A percentile compares a stretch with the other conserved stretches of the same genome.
Conservation (phyloP, 1,284 basidiomycete species). For the Quambalaria eucalypti region DNA sequence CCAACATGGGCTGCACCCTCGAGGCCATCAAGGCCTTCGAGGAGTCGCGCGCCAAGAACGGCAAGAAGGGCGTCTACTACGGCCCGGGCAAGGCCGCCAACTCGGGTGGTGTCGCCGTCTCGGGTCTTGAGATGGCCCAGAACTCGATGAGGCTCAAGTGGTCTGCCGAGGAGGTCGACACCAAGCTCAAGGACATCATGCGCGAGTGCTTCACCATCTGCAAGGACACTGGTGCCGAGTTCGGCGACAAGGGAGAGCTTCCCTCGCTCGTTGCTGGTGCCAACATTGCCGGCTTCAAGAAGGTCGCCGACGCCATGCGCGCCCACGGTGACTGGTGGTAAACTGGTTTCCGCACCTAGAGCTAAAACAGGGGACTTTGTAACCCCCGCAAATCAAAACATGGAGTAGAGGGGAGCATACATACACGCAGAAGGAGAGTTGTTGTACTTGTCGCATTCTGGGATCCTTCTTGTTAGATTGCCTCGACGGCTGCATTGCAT, state of each 20-base stretch:
- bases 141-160: constrained; percentile 56
- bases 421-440: too few species aligned
- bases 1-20: constrained; percentile 52
- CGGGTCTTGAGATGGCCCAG: constrained; percentile 72
- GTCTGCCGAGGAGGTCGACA: constrained; percentile 62
- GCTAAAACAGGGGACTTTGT: too few species aligned
- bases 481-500: too few species aligned
- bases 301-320: constrained; percentile 35
- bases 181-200: constrained; percentile 68
- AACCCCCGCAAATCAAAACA: too few species aligned
- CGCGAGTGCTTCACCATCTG: constrained; percentile 59
- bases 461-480: too few species aligned
- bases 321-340: constrained; percentile 33
- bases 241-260: constrained; percentile 12
- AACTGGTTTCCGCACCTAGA: too few species aligned
- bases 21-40: constrained; percentile 70
- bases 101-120: constrained; percentile 52
- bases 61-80: constrained; percentile 42
- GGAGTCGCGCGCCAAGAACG: constrained; percentile 52
- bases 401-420: too few species aligned
- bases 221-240: constrained; percentile 55
- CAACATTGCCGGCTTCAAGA: constrained; percentile 64
- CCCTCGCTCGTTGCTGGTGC: constrained; percentile 63
- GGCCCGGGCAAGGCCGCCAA: constrained; percentile 31
- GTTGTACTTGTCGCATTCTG: too few species aligned